Base-by-base conservation (phyloP, 345 rosid species). In the Murraya paniculata region DNA sequence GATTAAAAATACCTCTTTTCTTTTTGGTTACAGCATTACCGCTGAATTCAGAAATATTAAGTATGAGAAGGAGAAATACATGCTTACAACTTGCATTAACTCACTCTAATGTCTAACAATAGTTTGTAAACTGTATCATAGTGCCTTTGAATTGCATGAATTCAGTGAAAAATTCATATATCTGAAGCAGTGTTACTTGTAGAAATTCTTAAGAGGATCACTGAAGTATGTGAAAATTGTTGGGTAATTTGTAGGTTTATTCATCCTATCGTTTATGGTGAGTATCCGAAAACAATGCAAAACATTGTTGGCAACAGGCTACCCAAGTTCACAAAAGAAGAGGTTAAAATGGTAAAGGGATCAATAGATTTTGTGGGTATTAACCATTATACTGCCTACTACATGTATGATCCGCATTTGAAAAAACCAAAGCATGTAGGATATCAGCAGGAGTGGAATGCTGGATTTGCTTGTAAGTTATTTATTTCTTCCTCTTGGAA, bases 391-490 rank as follows among this genome's bases (percentile, higher is more conserved):
- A 96, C 98, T 9, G 87, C 94, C 68, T 96, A 84, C 86, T 96
- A 81, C 85, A 91, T 91, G 72, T 84, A 80, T 30, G 87, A 88
- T 76, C 94, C 95, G 4, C 88, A 88, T 48, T 86, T 64, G 55
- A 31, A 83, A 27, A 87, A 84, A 50, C 85, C 88, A 0, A 88
- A 90, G 82, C 69, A 79, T 41, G 48, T 88, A 31, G 88, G 99
- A 68, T 96, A 96, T 83, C 98, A 94, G 82, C 95, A 94, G 80
- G 98, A 96, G 78, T 94, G 97, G 99, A 91, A 91, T 64, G 91
- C 64, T 8, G 90, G 88, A 71, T 96, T 92, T 75, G 87, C 90
- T 77, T 88, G 99, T 96, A 90, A 86, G 97, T 39, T 75, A 16
- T 55, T 68, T 33, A 30, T 39, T 68, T 48, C 25, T 55, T 68